phyloP scores from a whole-genome alignment of 2,329 filamentous ascomycete species.

The Xenoacremonium recifei region DNA sequence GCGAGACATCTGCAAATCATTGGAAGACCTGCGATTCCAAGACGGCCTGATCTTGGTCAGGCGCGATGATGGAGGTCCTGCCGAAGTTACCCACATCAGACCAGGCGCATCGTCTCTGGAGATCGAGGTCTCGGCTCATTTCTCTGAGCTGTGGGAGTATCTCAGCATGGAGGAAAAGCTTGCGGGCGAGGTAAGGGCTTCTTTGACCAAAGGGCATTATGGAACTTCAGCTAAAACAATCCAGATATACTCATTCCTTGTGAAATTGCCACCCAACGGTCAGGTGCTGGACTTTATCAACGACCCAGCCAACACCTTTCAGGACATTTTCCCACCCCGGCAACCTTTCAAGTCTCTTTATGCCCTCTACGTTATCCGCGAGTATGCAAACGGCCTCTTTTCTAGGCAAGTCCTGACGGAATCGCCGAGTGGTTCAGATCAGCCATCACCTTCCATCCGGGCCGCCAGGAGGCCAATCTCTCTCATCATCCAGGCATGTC shows the following conservation, averaged over 20 bases:
- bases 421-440: constrained; percentile 3
- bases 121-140: constrained; percentile 76
- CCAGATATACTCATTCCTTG: constrained; percentile 68
- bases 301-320: constrained; percentile 48
- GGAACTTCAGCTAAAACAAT: constrained; percentile 14
- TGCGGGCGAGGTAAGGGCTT: constrained; percentile 58
- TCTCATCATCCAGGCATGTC: constrained; percentile 60
- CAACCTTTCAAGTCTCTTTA: constrained; percentile 75
- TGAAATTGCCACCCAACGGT: constrained; percentile 67
- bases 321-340: constrained; percentile 64
- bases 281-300: constrained; percentile 60
- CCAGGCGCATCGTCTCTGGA: constrained; percentile 65
- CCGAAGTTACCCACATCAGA: constrained; percentile 43
- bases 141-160: constrained; percentile 79
- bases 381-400: constrained; percentile 54
- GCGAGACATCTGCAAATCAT: constrained; percentile 56
- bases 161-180: constrained; percentile 70
- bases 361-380: constrained; percentile 63
- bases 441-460: constrained; percentile 28
- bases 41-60: constrained; percentile 67
- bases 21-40: constrained; percentile 66
- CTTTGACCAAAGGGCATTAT: background rate
- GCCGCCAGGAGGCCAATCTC: constrained; percentile 45
- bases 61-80: constrained; percentile 48
- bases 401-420: too few relatives aligned